Evolutionary conservation across 768 basidiomycete genomes (phyloP).

Genomic region (Tremella mesenterica): DNA sequence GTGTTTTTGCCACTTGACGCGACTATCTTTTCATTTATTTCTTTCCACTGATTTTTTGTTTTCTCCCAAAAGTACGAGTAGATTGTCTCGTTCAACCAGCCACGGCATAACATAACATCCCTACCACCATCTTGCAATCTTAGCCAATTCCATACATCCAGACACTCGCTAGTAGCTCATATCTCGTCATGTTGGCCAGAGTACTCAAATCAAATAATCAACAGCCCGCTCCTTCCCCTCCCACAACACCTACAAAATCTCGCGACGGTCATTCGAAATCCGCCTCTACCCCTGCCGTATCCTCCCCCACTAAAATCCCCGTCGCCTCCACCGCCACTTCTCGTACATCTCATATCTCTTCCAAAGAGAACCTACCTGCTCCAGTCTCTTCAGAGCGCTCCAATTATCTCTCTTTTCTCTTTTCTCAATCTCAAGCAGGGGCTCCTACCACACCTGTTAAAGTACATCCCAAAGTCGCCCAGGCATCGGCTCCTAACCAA

Average conservation of each 20-base stretch:
- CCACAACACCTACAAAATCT: slow-evolving; percentile 29
- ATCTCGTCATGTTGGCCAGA: slow-evolving; percentile 34
- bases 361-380: slow-evolving; percentile 24
- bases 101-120: background rate
- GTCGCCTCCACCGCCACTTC: slow-evolving; percentile 21
- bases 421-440: slow-evolving; percentile 21
- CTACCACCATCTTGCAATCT: background rate
- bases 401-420: slow-evolving; percentile 37
- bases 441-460: slow-evolving; percentile 37
- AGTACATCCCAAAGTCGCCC: slow-evolving; percentile 29
- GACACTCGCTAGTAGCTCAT: background rate
- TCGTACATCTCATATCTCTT: slow-evolving; percentile 9
- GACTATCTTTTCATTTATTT: background rate
- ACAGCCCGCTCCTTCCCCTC: slow-evolving; percentile 24
- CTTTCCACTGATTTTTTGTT: background rate
- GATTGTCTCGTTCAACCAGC: background rate
- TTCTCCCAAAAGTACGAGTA: background rate
- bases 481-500: slow-evolving; percentile 9
- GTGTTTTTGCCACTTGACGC: background rate
- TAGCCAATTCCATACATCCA: background rate
- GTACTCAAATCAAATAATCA: slow-evolving; percentile 36
- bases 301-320: slow-evolving; percentile 41
- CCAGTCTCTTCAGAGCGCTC: slow-evolving; percentile 16
- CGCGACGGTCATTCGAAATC: slow-evolving; percentile 20
- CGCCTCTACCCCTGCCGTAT: slow-evolving; percentile 13